Conservation (phyloP, 768 basidiomycete species). For the Suillus hirtellus region DNA sequence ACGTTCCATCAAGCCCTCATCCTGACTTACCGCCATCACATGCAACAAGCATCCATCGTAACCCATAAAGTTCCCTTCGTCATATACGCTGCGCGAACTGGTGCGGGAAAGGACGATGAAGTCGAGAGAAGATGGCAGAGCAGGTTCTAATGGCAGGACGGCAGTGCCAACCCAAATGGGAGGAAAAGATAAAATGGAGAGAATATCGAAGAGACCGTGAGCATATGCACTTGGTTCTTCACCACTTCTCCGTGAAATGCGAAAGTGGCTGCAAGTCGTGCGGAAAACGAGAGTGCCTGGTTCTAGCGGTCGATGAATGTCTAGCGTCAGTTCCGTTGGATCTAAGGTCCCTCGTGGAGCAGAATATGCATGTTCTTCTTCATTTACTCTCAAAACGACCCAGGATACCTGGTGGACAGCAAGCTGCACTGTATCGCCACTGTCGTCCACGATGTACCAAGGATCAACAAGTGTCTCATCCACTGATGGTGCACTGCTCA, state of each 20-base stretch:
- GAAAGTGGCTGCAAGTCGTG: background rate
- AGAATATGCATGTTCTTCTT: background rate
- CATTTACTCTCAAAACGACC: background rate
- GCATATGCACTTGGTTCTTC: background rate
- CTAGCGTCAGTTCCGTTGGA: background rate
- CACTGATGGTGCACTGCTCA: conserved; percentile 8
- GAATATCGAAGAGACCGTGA: conserved; percentile 1
- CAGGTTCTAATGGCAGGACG: background rate
- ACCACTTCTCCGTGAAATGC: background rate
- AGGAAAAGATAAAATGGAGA: background rate
- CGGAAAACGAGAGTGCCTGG: background rate
- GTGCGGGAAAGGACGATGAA: conserved; percentile 23
- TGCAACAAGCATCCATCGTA: conserved; percentile 23
- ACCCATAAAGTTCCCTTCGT: background rate
- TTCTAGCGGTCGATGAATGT: background rate
- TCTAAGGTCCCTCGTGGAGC: background rate
- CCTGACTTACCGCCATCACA: conserved; percentile 21
- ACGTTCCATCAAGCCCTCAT: conserved; percentile 1
- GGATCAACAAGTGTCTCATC: conserved; percentile 19
- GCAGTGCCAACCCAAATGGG: background rate
- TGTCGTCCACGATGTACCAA: background rate
- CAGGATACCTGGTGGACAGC: conserved; percentile 10
- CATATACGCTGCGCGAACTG: conserved; percentile 7
- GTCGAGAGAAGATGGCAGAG: conserved; percentile 13
- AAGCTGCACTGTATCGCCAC: conserved; percentile 8